Evolutionary conservation across 139 green algal genomes (phyloP).

Genomic region (Chlamydomonas urium): DNA sequence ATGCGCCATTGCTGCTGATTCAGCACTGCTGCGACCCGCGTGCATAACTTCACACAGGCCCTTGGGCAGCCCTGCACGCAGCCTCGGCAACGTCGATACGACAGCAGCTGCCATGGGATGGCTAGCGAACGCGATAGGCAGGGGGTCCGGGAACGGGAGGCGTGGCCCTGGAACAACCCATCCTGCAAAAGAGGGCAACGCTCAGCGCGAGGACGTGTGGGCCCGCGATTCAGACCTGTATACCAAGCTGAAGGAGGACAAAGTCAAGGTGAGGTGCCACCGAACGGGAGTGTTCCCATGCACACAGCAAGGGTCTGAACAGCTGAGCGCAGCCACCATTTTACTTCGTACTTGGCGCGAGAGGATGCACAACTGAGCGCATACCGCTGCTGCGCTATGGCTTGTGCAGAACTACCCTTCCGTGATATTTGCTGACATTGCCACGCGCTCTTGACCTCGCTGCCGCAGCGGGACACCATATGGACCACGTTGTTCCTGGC

Average conservation of each 20-base stretch:
- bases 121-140: too few relatives aligned
- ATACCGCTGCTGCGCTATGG: not conserved
- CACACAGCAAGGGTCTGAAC: not conserved
- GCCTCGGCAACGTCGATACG: too few relatives aligned
- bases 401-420: not conserved
- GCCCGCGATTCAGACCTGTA: not conserved
- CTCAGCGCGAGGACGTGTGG: conserved; percentile 9
- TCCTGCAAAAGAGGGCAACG: too few relatives aligned
- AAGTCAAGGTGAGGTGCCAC: not conserved
- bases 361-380: not conserved
- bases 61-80: too few relatives aligned
- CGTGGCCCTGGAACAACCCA: too few relatives aligned
- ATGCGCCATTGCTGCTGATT: too few relatives aligned
- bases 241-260: not conserved
- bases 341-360: not conserved
- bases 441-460: not conserved
- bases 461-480: not conserved
- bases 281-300: not conserved
- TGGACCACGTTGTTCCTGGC: conserved; percentile 1
- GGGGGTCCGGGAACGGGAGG: too few relatives aligned
- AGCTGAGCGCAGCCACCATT: not conserved
- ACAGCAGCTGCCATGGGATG: too few relatives aligned
- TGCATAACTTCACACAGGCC: too few relatives aligned
- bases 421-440: not conserved
- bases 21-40: too few relatives aligned